Percentiles rank a stretch among this genome's conserved stretches.
phyloP scores from a whole-genome alignment of 1,284 basidiomycete genomes.

The Moesziomyces sp. region DNA sequence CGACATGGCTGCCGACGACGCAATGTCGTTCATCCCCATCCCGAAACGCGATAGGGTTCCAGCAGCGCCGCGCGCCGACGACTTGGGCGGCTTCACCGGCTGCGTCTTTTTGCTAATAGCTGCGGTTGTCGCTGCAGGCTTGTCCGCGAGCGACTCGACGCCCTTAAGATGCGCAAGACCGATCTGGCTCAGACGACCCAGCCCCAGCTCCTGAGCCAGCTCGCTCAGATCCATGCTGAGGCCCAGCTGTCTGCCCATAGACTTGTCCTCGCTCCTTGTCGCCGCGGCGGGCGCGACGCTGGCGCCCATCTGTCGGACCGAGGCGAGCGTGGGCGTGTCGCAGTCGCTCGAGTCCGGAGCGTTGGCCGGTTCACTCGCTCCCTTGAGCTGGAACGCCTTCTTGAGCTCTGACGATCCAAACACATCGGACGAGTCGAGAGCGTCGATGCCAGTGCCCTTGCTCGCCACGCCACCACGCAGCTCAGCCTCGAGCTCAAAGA shows the following conservation, averaged over 20 bases:
- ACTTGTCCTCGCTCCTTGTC: constrained; percentile 6
- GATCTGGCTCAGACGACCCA: constrained; percentile 50
- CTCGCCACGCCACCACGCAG: neutral
- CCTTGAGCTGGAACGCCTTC: constrained; percentile 39
- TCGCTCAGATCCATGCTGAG: constrained; percentile 51
- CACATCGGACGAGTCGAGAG: neutral
- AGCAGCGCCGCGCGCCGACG: constrained; percentile 24
- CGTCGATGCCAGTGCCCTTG: neutral
- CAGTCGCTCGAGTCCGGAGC: constrained; percentile 44
- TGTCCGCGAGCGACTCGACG: constrained; percentile 26
- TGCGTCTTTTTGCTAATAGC: constrained; percentile 9
- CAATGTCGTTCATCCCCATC: constrained; percentile 24
- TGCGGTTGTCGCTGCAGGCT: constrained; percentile 6
- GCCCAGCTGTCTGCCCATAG: constrained; percentile 30
- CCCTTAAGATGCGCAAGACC: constrained; percentile 36
- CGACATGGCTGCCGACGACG: constrained; percentile 34
- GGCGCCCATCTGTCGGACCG: constrained; percentile 37
- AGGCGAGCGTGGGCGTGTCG: constrained; percentile 49
- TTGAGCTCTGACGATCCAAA: constrained; percentile 20
- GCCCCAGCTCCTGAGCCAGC: constrained; percentile 46
- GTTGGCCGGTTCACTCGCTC: neutral
- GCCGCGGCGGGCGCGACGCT: neutral
- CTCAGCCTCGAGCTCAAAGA: constrained; percentile 32
- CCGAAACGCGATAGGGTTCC: constrained; percentile 21
- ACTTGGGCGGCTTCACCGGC: constrained; percentile 48